A percentile compares a stretch with the other conserved stretches of the same genome.
These are phyloP conservation scores for Xerocomellus chrysenteron DNA, from an alignment of 768 basidiomycete genomes.

Conservation along the genomic window DNA sequence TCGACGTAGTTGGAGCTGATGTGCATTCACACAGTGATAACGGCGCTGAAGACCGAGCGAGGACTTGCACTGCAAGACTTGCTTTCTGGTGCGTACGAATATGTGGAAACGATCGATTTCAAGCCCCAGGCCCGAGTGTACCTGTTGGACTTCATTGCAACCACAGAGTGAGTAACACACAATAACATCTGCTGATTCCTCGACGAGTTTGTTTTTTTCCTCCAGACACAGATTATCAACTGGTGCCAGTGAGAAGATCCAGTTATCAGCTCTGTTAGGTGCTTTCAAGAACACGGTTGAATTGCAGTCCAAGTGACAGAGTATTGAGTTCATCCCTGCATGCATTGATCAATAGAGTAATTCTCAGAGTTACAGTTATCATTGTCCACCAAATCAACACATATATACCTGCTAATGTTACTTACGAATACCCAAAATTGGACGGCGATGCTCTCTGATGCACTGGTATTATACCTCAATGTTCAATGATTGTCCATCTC, in stretches of 20 bases:
- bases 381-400: neutral
- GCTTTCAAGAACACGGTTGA: slow-evolving; percentile 94
- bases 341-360: neutral
- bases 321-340: neutral
- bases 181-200: neutral
- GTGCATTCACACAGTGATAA: slow-evolving; percentile 65
- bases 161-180: slow-evolving; percentile 73
- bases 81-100: slow-evolving; percentile 88
- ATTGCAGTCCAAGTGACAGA: slow-evolving; percentile 48
- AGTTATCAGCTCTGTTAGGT: slow-evolving; percentile 85
- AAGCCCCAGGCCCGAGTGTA: slow-evolving; percentile 87
- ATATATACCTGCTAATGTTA: neutral
- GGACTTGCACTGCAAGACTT: slow-evolving; percentile 95
- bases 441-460: neutral
- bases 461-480: neutral
- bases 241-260: slow-evolving; percentile 92
- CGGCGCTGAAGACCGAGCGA: slow-evolving; percentile 82
- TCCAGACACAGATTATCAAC: slow-evolving; percentile 85
- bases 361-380: neutral
- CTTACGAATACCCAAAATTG: neutral
- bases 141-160: slow-evolving; percentile 89
- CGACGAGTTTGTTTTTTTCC: neutral
- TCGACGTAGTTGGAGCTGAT: neutral
- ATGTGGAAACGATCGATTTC: slow-evolving; percentile 81
- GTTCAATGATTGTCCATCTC: neutral